Conservation (phyloP, 441 rosid genomes). For the Aleurites moluccanus region DNA sequence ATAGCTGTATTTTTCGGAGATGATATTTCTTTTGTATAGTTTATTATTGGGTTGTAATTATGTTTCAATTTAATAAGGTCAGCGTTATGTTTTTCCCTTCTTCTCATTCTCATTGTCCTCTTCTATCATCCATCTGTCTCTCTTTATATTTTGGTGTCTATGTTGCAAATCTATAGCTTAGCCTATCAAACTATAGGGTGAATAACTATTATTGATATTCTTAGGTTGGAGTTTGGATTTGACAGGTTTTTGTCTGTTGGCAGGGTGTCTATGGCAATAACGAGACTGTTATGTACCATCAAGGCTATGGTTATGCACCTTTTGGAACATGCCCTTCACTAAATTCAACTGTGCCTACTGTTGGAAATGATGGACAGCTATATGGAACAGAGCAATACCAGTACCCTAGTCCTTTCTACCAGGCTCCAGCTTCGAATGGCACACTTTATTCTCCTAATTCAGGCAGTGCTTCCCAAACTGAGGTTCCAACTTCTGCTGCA, state of each 20-base stretch:
- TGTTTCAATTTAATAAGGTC: not conserved
- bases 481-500: constrained; percentile 38
- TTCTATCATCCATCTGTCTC: not conserved
- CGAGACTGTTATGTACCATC: constrained; percentile 51
- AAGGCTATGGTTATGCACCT: constrained; percentile 57
- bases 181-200: not conserved
- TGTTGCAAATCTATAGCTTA: not conserved
- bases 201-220: not conserved
- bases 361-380: constrained; percentile 57
- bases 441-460: constrained; percentile 36
- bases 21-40: not conserved
- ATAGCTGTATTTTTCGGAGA: not conserved
- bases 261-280: constrained; percentile 65
- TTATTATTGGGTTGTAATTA: not conserved
- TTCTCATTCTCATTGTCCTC: too few relatives aligned
- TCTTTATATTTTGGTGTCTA: not conserved
- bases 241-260: constrained; percentile 9
- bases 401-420: constrained; percentile 64
- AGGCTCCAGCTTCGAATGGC: constrained; percentile 40
- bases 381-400: constrained; percentile 76
- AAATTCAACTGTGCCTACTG: constrained; percentile 54
- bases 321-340: constrained; percentile 57
- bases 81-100: not conserved
- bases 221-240: not conserved
- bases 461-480: constrained; percentile 42